Evolutionary conservation across 352 stramenopile genomes (phyloP).

Genomic region (Globisporangium camurandrum): DNA sequence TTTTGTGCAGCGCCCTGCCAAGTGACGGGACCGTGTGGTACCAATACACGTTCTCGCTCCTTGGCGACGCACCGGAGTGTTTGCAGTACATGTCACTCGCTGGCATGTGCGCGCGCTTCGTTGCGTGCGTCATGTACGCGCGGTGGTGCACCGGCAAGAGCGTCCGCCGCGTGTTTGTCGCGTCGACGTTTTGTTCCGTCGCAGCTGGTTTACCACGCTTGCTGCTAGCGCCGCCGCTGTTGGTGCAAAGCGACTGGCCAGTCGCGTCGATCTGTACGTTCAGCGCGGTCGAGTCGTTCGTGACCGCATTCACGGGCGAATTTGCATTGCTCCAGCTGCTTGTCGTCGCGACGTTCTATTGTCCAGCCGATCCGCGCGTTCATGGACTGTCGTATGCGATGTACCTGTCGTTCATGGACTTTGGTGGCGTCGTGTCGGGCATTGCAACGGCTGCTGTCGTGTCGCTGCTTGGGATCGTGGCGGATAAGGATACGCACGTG

Average conservation of each 20-base stretch:
- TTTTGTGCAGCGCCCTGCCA: constrained; percentile 64
- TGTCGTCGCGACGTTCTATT: constrained; percentile 81
- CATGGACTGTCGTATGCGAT: constrained; percentile 76
- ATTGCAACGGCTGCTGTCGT: constrained; percentile 52
- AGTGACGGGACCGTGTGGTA: constrained; percentile 67
- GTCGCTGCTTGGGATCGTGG: constrained; percentile 44
- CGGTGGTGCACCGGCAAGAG: constrained; percentile 52
- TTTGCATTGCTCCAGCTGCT: constrained; percentile 78
- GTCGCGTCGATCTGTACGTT: constrained; percentile 72
- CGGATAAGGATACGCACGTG: constrained; percentile 38
- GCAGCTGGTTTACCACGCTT: constrained; percentile 54
- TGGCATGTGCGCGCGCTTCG: constrained; percentile 59
- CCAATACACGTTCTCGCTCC: constrained; percentile 70
- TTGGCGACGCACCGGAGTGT: constrained; percentile 50
- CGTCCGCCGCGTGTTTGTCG: constrained; percentile 68
- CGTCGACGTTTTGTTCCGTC: constrained; percentile 62
- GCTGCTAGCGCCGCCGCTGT: constrained; percentile 47
- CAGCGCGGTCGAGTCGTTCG: constrained; percentile 54
- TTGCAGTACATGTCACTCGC: constrained; percentile 65
- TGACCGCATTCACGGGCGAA: constrained; percentile 70
- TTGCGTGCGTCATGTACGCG: constrained; percentile 71
- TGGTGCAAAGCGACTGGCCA: constrained; percentile 21
- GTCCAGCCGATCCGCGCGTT: constrained; percentile 36
- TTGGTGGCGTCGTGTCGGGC: constrained; percentile 67
- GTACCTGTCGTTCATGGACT: constrained; percentile 83